Conservation (phyloP, 768 basidiomycete species). For the Leccinum subgranulosum region DNA sequence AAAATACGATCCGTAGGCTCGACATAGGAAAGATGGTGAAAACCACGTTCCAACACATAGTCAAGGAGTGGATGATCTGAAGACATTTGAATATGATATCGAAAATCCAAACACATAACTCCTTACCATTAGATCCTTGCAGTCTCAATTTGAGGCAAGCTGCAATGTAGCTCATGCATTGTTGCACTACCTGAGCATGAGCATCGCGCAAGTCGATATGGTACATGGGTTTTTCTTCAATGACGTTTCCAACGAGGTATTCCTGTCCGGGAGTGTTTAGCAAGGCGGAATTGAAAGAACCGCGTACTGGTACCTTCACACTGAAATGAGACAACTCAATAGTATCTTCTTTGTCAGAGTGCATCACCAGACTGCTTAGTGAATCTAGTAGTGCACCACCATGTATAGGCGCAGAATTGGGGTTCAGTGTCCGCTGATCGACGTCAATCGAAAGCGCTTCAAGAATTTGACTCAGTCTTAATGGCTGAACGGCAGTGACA, state of each 20-base stretch:
- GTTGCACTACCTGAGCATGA: background rate
- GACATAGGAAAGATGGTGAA: background rate
- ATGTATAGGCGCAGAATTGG: background rate
- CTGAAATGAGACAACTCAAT: background rate
- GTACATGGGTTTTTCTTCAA: accelerated
- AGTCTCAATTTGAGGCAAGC: background rate
- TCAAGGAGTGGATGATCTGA: background rate
- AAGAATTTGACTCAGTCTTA: background rate
- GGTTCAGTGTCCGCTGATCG: background rate
- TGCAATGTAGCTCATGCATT: background rate
- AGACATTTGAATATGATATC: background rate
- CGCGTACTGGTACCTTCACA: background rate
- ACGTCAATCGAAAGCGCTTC: background rate
- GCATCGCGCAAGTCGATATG: background rate
- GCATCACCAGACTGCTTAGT: background rate
- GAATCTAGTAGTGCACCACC: background rate
- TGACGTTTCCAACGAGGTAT: background rate
- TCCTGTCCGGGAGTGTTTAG: background rate
- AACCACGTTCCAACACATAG: background rate
- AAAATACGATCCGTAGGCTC: background rate
- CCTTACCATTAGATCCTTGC: background rate
- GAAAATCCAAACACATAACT: background rate
- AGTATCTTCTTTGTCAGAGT: background rate
- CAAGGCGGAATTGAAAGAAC: accelerated
- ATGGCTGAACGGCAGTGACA: background rate